Conservation (phyloP, 306 rosid genomes). For the Datisca glomerata region DNA sequence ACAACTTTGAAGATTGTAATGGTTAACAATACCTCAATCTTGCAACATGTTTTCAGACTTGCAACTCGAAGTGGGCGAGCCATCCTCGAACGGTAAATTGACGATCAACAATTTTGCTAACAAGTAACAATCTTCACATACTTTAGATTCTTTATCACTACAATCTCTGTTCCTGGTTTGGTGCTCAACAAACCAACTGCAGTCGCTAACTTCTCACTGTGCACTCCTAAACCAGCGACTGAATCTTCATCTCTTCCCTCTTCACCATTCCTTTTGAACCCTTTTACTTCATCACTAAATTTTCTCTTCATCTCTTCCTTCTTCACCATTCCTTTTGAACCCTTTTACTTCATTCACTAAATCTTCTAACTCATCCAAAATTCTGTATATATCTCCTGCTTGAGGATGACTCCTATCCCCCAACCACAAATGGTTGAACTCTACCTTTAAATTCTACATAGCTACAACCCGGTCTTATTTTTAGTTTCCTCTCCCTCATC, state of each 20-base stretch:
- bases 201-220: slow-evolving; percentile 73
- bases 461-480: slow-evolving; percentile 74
- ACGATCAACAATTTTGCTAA: slow-evolving; percentile 66
- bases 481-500: slow-evolving; percentile 66
- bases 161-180: slow-evolving; percentile 41
- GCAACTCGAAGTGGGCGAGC: too few relatives aligned
- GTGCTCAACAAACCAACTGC: slow-evolving; percentile 57
- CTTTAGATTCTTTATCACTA: slow-evolving; percentile 76
- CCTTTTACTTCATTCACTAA: too few relatives aligned
- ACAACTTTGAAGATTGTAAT: too few relatives aligned
- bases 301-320: slow-evolving; percentile 39
- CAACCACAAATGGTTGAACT: slow-evolving; percentile 63
- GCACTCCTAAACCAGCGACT: slow-evolving; percentile 33
- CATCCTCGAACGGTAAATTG: slow-evolving; percentile 67
- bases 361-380: slow-evolving; percentile 49
- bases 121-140: slow-evolving; percentile 69
- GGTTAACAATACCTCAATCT: too few relatives aligned
- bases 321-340: slow-evolving; percentile 15
- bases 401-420: slow-evolving; percentile 50
- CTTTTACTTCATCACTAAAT: slow-evolving; percentile 24
- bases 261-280: slow-evolving; percentile 14
- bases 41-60: too few relatives aligned
- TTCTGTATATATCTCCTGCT: slow-evolving; percentile 37
- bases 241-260: slow-evolving; percentile 30
- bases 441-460: slow-evolving; percentile 58